Conservation (phyloP, 2,329 filamentous ascomycete species). For the Hypoxylon sp. region DNA sequence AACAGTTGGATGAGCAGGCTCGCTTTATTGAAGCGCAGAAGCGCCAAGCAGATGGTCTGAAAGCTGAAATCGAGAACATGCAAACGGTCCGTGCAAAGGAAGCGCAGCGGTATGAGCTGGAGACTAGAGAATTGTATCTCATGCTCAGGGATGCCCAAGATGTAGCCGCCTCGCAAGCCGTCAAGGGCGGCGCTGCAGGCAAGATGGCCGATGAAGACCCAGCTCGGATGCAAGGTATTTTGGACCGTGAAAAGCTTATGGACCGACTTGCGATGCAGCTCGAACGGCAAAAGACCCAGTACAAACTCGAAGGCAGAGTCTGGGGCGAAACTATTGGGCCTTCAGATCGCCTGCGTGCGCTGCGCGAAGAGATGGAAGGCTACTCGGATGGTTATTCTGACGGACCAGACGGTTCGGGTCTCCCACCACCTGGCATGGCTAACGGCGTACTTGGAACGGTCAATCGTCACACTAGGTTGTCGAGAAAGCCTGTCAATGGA, state of each 20-base stretch:
- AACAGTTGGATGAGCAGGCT: constrained; percentile 92
- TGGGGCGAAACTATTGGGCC: constrained; percentile 88
- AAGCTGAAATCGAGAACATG: constrained; percentile 88
- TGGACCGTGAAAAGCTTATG: constrained; percentile 94
- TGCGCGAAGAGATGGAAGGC: constrained; percentile 94
- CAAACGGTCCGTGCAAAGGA: constrained; percentile 91
- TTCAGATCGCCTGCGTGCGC: constrained; percentile 90
- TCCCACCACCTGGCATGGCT: constrained; percentile 74
- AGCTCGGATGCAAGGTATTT: constrained; percentile 87
- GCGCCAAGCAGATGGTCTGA: constrained; percentile 88
- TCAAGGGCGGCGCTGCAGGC: constrained; percentile 67
- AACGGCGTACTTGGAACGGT: constrained; percentile 83
- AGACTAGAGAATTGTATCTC: constrained; percentile 95
- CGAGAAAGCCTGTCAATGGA: constrained; percentile 67
- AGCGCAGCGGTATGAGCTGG: constrained; percentile 92
- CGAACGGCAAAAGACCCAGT: constrained; percentile 96
- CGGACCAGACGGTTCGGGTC: constrained; percentile 64
- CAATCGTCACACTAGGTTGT: constrained; percentile 71
- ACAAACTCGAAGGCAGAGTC: constrained; percentile 93
- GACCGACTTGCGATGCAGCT: constrained; percentile 94
- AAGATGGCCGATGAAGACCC: constrained; percentile 76
- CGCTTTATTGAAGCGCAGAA: constrained; percentile 91
- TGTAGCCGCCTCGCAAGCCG: constrained; percentile 88
- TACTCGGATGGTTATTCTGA: constrained; percentile 55
- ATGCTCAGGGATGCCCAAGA: constrained; percentile 99